Conservation (phyloP, 2,329 filamentous ascomycete species). For the Alternaria triticimaculans region DNA sequence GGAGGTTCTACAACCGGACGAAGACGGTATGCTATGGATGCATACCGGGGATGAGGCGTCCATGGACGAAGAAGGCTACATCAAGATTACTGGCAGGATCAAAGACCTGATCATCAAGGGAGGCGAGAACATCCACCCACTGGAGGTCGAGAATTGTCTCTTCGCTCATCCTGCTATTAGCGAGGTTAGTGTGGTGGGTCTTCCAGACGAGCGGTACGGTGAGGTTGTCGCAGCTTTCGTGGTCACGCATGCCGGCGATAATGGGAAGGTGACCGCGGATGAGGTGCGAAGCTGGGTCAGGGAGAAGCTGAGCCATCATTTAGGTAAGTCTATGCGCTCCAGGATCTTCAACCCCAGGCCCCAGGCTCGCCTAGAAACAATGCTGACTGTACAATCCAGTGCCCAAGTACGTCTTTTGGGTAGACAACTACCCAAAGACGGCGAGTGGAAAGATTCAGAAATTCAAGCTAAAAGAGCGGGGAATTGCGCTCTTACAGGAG, state of each 20-base stretch:
- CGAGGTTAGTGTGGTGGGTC: conserved; percentile 82
- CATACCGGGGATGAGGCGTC: conserved; percentile 87
- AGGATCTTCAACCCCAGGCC: no score
- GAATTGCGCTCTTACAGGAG: conserved; percentile 40
- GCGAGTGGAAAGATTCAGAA: conserved; percentile 98
- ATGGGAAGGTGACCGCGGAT: conserved; percentile 58
- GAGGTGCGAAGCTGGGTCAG: conserved; percentile 76
- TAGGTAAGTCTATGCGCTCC: conserved; percentile 56
- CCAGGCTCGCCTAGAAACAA: not conserved
- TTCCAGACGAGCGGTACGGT: conserved; percentile 82
- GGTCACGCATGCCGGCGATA: conserved; percentile 55
- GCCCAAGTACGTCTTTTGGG: conserved; percentile 89
- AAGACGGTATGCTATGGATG: conserved; percentile 77
- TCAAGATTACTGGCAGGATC: conserved; percentile 87
- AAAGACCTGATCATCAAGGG: conserved; percentile 96
- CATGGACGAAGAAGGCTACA: conserved; percentile 83
- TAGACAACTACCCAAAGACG: conserved; percentile 87
- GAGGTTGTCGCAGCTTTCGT: conserved; percentile 89
- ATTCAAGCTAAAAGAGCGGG: conserved; percentile 79
- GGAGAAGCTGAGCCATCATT: conserved; percentile 72
- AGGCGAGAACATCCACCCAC: conserved; percentile 93
- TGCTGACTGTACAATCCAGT: conserved; percentile 41
- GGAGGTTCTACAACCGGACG: conserved; percentile 68
- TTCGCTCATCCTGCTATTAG: conserved; percentile 73
- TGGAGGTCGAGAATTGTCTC: conserved; percentile 90